Evolutionary conservation across 2,329 filamentous ascomycete species (phyloP), one percentile per base, ranked within the genome.

Genomic region (Botrytis fragariae): DNA sequence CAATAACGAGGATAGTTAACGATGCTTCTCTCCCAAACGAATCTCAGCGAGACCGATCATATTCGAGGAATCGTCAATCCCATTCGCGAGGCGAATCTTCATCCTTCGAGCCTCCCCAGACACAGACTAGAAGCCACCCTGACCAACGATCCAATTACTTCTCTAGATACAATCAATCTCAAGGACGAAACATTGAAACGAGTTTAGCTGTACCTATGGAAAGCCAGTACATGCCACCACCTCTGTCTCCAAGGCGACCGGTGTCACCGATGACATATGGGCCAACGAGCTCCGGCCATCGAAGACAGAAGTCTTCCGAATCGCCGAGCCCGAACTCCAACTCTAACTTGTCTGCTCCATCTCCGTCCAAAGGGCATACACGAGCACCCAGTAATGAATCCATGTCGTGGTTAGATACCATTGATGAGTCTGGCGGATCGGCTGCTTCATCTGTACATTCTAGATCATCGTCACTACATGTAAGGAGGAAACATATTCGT

Each of bases 401-500:
- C 7, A 94, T 92, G 70, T 97, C 94, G 0, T 97, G 95, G 95
- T 83, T 97, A n/a, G 93, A 97, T 80, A 95, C 94, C 1, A 96
- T 97, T 73, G 93, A 97, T 80, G 95, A 97, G 78, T 97, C 94
- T 35, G 93, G 91, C 51, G 92, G 89, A 29, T 97, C 95, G 0
- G 91, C 90, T 5, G 87, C 88, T 4, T 93, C 93, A 2, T 97
- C 95, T 0, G 87, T 94, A 2, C 93, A 94, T 81, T 97, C 95
- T 0, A 87, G 93, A 67, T 90, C 91, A 6, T 95, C 93, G 0
- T 93, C 92, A 1, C 83, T 91, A 74, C 87, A 90, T 61, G 83
- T 92, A 65, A 87, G 89, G 75, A 87, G 92, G 76, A 93, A 91
- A 79, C 91, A 92, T 76, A 88, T 93, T 71, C 89, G 92, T 67